Evolutionary conservation across 2,329 filamentous ascomycete species (phyloP).

Genomic region (Cercospora citrullina): DNA sequence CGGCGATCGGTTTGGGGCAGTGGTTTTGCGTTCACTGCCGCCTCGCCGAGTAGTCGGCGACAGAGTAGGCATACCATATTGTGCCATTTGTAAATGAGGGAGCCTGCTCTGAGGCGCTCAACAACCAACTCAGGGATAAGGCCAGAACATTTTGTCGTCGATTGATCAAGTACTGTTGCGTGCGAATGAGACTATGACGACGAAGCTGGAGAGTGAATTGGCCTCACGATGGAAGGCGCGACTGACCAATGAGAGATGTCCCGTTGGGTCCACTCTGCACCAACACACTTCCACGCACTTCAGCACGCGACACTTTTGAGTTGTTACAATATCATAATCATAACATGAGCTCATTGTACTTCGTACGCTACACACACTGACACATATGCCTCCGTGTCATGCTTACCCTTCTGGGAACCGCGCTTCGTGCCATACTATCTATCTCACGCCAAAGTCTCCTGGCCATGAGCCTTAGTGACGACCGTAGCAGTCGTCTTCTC

Average conservation of each 20-base stretch:
- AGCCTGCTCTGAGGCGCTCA: constrained; percentile 8
- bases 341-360: neutral
- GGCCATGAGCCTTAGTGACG: constrained; percentile 5
- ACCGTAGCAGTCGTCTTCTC: constrained; percentile 26
- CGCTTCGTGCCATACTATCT: neutral
- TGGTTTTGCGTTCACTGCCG: constrained; percentile 5
- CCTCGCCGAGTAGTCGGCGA: constrained; percentile 3
- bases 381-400: neutral
- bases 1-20: neutral
- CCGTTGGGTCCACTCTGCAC: neutral
- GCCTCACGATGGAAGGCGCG: neutral
- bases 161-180: neutral
- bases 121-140: constrained; percentile 47
- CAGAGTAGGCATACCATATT: constrained; percentile 13
- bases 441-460: constrained; percentile 14
- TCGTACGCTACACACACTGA: neutral
- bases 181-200: neutral
- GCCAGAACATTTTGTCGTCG: constrained; percentile 49
- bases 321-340: neutral
- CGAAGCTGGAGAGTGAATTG: neutral
- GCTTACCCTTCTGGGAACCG: neutral
- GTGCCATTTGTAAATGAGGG: constrained; percentile 15
- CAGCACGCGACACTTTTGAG: neutral
- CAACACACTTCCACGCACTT: neutral
- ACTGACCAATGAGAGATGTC: neutral